Evolutionary conservation across 2,329 filamentous ascomycete species (phyloP), one percentile per base, ranked within the genome.

Genomic region (Aspergillus versicolor): DNA sequence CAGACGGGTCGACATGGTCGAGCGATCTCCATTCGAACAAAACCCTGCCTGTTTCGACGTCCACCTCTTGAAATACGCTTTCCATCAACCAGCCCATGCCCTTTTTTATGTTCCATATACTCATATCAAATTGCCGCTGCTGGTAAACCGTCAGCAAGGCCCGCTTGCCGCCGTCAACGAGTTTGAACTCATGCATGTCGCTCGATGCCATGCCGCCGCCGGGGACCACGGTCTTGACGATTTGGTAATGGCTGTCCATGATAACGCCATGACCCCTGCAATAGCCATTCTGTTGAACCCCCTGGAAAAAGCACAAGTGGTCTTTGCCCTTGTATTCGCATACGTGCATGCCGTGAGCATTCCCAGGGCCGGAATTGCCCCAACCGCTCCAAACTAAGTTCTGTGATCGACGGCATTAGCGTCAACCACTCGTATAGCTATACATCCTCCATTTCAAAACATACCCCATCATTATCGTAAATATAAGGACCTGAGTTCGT

Each of bases 121-220:
- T 79, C 70, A 82, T 73, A 57, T 82, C 80, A 62, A 79, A 77
- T 52, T 75, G 72, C 24, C 70, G 71, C 58, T 75, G 74, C 54
- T 76, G 73, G 57, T 77, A 77, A 7, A 76, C 68, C 0, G 74
- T 76, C 70, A 76, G 70, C 30, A 77, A 59, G 1, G 75, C 75
- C 8, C 68, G 69, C 54, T 70, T 72, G 43, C 80, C 79, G 50
- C 75, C 72, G 30, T 77, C 74, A 47, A 81, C 76, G 37, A 78
- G 70, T 57, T 70, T 74, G 64, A 82, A 82, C 58, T 83, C 80
- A 63, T 83, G 81, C 79, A 82, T 81, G 63, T 83, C 81, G 63
- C 73, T 76, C 22, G 75, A 75, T 6, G 72, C 68, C 68, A 74
- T 74, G 38, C 72, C 72, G 21, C 72, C 74, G 2, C 71, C 70